These are phyloP conservation scores for Ogataea glucozyma DNA, from an alignment of 805 yeast genomes.

Conservation along the genomic window DNA sequence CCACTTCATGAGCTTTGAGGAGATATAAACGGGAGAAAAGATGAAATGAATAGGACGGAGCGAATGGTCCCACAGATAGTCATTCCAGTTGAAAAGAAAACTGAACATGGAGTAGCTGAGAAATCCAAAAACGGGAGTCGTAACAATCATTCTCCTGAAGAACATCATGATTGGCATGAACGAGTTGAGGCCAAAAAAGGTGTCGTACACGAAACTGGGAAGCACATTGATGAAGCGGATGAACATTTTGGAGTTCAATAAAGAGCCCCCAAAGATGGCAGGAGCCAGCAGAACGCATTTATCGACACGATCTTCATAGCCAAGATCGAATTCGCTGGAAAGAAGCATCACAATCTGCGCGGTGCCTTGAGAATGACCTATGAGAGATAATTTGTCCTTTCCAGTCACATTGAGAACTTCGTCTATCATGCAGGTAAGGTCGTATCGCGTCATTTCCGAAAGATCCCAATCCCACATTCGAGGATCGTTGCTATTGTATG, in stretches of 20 bases:
- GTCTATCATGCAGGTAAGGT: conserved; percentile 71
- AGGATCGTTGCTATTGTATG: conserved; percentile 42
- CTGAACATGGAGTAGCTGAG: conserved; percentile 82
- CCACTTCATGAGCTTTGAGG: conserved; percentile 86
- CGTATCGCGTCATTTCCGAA: conserved; percentile 75
- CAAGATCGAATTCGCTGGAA: conserved; percentile 45
- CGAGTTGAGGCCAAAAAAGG: conserved; percentile 73
- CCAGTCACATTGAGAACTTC: conserved; percentile 47
- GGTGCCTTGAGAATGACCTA: conserved; percentile 94
- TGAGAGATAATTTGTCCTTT: conserved; percentile 52
- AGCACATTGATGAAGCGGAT: conserved; percentile 61
- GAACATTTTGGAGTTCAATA: conserved; percentile 62
- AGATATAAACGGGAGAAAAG: conserved; percentile 82
- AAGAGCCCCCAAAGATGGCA: conserved; percentile 83
- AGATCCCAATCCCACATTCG: conserved; percentile 94
- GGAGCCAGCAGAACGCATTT: conserved; percentile 83
- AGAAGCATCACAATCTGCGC: conserved; percentile 78
- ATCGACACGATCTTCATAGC: conserved; percentile 48
- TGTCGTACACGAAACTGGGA: conserved; percentile 44
- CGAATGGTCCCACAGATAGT: conserved; percentile 67
- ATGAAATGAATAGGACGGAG: conserved; percentile 74
- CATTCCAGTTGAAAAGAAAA: conserved; percentile 86
- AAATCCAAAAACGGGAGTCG: conserved; percentile 55
- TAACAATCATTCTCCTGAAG: conserved; percentile 52
- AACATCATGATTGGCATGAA: conserved; percentile 76